Evolutionary conservation across 768 basidiomycete genomes (phyloP), one percentile per base, ranked within the genome.

Genomic region (Crepidotus variabilis): DNA sequence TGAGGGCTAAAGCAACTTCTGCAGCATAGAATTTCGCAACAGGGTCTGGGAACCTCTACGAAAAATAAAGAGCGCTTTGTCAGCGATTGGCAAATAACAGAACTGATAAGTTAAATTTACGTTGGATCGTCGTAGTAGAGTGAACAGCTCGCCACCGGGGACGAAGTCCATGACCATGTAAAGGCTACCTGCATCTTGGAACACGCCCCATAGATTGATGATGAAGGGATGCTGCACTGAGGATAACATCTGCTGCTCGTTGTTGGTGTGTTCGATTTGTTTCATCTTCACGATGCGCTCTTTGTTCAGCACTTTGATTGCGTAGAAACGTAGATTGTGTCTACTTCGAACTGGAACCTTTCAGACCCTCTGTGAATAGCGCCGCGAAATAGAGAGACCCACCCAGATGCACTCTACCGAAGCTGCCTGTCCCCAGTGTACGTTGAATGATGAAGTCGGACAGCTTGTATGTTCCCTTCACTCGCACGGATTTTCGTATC

Each of bases 131-230:
- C 95, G 83, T 59, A 98, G 72, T 53, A 98, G 84, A 13, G 94
- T 94, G 71, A 98, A 99, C 5, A 99, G 80, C 69, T 99, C 97
- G 14, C 97, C 97, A 7, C 97, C 97, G 3, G 94, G 92, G 2
- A 93, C 93, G 70, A 92, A 98, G 75, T 88, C 95, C 85, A 98
- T 91, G 54, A 98, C 89, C 92, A 99, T 96, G 77, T 98, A 99
- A 13, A 98, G 80, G 70, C 98, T 98, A 18, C 88, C 72, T 33
- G 84, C 71, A 66, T 98, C 97, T 67, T 98, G 97, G 69, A 95
- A 95, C 2, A 87, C 84, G 33, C 95, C 95, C 94, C 94, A 98
- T 4, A 98, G 83, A 69, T 95, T 98, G 75, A 98, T 85, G 63
- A 98, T 91, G 72, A 98, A 93, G 1, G 94, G 88, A 69, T 98